Base-by-base conservation (phyloP, 352 stramenopile species). In the Phytopythium helicoides region DNA sequence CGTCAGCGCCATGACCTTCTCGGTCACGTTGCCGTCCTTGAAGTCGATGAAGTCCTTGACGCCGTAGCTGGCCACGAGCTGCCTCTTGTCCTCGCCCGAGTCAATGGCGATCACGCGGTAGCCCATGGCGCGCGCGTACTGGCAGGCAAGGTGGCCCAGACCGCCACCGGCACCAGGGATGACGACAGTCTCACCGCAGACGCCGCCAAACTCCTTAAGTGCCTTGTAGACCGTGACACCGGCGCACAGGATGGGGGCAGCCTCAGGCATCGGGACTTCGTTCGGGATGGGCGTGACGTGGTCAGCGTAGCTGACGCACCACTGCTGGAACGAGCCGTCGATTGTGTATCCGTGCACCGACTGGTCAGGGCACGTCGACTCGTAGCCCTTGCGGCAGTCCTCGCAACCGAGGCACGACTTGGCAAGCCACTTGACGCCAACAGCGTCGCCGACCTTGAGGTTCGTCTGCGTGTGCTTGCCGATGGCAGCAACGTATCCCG, bases 161-260 rank as follows among this genome's bases (percentile, higher is more conserved):
- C 84, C 73, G 25, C 86, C 86, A 38, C 89, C 68, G 10, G 62
- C 62, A 16, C 86, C 82, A 10, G 65, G 68, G 35, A 96, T 64
- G 36, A 65, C 85, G 1, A 96, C 64, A 21, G 58, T 77, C 28
- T 79, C 56, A 14, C 68, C 71, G 18, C 57, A 35, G 38, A 69
- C 47, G 22, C 68, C 73, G 38, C 68, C 68, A 42, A 73, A 79
- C 46, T 82, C 66, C 53, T 77, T 81, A 15, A 95, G 63, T 1
- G 88, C 86, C 26, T 70, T 84, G 54, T 90, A 97, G 6, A 75
- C 72, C 0, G 88, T 97, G 26, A 96, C 73, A 15, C 89, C 88
- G 9, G 87, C 86, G 64, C 89, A 97, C 12, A 97, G 67, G 21
- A 97, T 53, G 4, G 84, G 71, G 34, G 72, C 85, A 9, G 75